Evolutionary conservation across 192 early-diverging fungal species (phyloP).

Genomic region (Lobosporangium transversale): DNA sequence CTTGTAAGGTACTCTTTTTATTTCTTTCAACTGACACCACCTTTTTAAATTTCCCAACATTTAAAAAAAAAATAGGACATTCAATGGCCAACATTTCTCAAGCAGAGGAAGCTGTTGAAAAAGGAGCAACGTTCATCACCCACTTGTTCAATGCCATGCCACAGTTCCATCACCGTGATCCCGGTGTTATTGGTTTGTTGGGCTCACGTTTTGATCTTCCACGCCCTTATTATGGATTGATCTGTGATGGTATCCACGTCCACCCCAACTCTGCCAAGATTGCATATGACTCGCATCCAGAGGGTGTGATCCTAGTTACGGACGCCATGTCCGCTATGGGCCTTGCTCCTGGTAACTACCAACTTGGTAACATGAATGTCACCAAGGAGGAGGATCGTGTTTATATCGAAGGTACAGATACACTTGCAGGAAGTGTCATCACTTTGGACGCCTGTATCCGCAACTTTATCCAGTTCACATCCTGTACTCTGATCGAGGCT

Average conservation of each 20-base stretch:
- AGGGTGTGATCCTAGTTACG: constrained; percentile 81
- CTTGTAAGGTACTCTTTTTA: too few relatives aligned
- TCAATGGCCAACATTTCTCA: constrained; percentile 71
- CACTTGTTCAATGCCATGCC: constrained; percentile 92
- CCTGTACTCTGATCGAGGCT: constrained; percentile 79
- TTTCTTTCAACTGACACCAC: too few relatives aligned
- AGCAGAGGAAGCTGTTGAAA: constrained; percentile 67
- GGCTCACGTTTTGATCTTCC: constrained; percentile 62
- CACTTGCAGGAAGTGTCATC: constrained; percentile 76
- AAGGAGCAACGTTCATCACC: constrained; percentile 78
- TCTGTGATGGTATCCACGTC: constrained; percentile 86
- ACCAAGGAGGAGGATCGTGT: constrained; percentile 69
- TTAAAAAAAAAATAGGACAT: too few relatives aligned
- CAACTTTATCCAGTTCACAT: constrained; percentile 83
- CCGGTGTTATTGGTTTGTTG: constrained; percentile 82
- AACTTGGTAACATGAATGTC: constrained; percentile 74
- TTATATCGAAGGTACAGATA: constrained; percentile 79
- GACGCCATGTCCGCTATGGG: constrained; percentile 85
- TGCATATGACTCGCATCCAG: constrained; percentile 83
- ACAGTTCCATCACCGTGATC: constrained; percentile 89
- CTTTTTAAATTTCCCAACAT: too few relatives aligned
- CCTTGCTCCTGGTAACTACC: constrained; percentile 74
- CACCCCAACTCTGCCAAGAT: constrained; percentile 85
- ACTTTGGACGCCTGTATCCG: constrained; percentile 78
- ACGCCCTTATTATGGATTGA: constrained; percentile 85